phyloP scores from a whole-genome alignment of 169 alveolate species.

The Plasmodium adleri region DNA sequence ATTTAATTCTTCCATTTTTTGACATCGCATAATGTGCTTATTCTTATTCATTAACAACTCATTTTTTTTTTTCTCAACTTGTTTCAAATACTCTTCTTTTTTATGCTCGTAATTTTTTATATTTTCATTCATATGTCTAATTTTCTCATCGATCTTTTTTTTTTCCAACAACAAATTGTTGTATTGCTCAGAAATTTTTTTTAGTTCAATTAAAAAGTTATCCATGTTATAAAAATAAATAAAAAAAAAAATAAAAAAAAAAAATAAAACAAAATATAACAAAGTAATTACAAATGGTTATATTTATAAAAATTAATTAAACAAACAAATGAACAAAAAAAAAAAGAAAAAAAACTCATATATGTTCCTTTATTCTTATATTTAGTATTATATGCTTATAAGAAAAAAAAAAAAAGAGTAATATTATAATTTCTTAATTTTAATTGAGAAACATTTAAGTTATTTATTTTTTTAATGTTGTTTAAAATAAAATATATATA shows the following conservation, averaged over 20 bases:
- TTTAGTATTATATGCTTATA: neutral
- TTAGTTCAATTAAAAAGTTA: conserved; percentile 40
- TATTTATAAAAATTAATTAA: neutral
- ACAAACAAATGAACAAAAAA: neutral
- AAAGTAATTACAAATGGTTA: neutral
- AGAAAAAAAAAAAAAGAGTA: too few relatives aligned
- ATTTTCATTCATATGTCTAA: conserved; percentile 40
- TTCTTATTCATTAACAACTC: conserved; percentile 53
- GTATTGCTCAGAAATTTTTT: conserved; percentile 65
- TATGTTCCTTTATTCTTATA: neutral
- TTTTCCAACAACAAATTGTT: conserved; percentile 65
- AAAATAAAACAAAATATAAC: neutral
- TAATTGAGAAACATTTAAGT: too few relatives aligned
- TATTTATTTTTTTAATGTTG: too few relatives aligned
- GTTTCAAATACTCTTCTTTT: conserved; percentile 38
- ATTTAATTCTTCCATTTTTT: conserved; percentile 71
- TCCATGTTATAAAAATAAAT: conserved; percentile 27
- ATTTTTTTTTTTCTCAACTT: conserved; percentile 50
- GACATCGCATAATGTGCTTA: conserved; percentile 63
- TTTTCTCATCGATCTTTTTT: conserved; percentile 61
- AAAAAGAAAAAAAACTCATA: neutral
- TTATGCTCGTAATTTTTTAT: conserved; percentile 59
- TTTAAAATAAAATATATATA: too few relatives aligned
- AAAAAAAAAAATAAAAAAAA: neutral
- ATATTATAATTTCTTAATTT: too few relatives aligned